Conservation (phyloP, 176 grass and related monocot genomes). For the Coix lacrymajobi region DNA sequence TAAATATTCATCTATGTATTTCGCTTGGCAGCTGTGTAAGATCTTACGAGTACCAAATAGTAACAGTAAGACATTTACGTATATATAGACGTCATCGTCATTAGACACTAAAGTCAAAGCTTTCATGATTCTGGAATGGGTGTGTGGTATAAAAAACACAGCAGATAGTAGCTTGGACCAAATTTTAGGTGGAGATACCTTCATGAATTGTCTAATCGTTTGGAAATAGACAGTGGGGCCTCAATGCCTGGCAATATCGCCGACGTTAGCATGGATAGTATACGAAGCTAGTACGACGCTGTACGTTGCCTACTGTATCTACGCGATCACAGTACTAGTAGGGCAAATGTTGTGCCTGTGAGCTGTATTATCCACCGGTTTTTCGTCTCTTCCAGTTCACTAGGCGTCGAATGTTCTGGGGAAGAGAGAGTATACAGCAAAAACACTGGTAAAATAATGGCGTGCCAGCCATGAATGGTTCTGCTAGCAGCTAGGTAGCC, state of each 20-base stretch:
- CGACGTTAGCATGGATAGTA: background rate
- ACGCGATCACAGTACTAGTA: background rate
- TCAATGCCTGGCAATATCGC: background rate
- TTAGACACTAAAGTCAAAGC: too few relatives aligned
- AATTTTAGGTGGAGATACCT: slow-evolving; percentile 1
- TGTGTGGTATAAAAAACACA: background rate
- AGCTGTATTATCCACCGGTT: background rate
- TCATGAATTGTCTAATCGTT: slow-evolving; percentile 54
- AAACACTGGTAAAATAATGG: background rate
- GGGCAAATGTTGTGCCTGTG: background rate
- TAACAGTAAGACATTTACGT: too few relatives aligned
- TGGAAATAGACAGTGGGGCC: background rate
- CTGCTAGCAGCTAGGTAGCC: too few relatives aligned
- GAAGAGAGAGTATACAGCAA: background rate
- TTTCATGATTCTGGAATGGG: too few relatives aligned
- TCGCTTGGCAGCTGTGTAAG: too few relatives aligned
- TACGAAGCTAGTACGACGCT: background rate
- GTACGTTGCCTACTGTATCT: background rate
- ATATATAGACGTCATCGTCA: too few relatives aligned
- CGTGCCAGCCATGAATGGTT: background rate
- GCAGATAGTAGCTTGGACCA: background rate
- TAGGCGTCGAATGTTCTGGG: slow-evolving; percentile 15
- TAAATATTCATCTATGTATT: too few relatives aligned
- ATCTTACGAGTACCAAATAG: too few relatives aligned
- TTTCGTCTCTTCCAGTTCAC: background rate